Evolutionary conservation across 2,329 filamentous ascomycete species (phyloP), one percentile per base, ranked within the genome.

Genomic region (Kalmusia sp.): DNA sequence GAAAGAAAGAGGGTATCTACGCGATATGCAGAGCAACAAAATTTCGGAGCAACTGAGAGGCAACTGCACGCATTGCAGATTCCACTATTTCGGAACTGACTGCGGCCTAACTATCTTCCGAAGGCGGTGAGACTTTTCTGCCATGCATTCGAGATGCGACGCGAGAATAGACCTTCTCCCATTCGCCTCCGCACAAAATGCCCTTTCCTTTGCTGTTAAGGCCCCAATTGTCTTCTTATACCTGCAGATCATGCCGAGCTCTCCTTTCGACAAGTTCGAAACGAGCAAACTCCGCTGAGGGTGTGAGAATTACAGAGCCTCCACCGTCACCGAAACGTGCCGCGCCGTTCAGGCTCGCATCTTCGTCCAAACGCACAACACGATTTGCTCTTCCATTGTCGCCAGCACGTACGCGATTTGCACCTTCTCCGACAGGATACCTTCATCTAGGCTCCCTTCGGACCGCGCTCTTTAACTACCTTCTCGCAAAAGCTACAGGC

Each of bases 401-500:
- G 14, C 70, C 71, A 17, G 70, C 70, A 41, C 82, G 91, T 72
- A 91, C 95, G 15, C 88, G 95, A 40, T 99, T 99, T 75, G 95
- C 96, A 1, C 95, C 95, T 0, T 98, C 95, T 1, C 95, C 95
- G 0, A 99, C 95, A 0, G 95, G 95, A 1, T 93, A 93, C 66
- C 82, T 99, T 21, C 95, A 99, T 75, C 81, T 99, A 11, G 95
- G 95, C 3, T 96, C 93, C 0, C 76, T 99, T 30, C 84, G 95
- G 53, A 99, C 95, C 0, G 96, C 96, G 0, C 77, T 99, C n/a
- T 98, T 92, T 79, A 98, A 96, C 68, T 97, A 93, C 63, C 79
- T 99, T 4, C 82, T 96, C n/a, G 93, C 95, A 0, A 90, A 88
- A 67, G 86, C 89, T 2, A 96, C 95, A 0, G 88, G 89, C 4